Evolutionary conservation across 306 rosid species (phyloP), one percentile per base, ranked within the genome.

Genomic region (Dryas drummondii): DNA sequence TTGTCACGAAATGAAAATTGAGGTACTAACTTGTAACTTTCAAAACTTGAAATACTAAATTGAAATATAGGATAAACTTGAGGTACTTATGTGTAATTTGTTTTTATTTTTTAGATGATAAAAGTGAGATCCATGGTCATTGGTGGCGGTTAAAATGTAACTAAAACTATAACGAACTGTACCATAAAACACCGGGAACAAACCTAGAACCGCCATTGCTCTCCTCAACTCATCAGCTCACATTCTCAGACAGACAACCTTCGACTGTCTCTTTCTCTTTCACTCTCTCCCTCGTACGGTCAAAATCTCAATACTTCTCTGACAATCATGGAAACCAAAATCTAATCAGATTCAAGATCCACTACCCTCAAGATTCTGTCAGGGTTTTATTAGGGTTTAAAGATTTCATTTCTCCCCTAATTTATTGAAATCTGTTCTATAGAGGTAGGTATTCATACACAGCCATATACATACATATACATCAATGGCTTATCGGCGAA

Each of bases 401-500:
- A 72, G 51, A 70, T 50, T 41, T 50, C 6, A 7, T 40, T 22
- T 37, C 55, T 41, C 16, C 15, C 15, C 37, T 47, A 11, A 7
- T 27, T 22, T 41, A 7, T 54, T 37, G 22, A 45, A 9, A 17
- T 61, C 48, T 41, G 3, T 12, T 74, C 53, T 32, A 9, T 15
- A 50, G 27, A 52, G 61, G 45, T 4, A 1, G 6, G 12, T 60
- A 55, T 17, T 55, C 32, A 55, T 55, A 46, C 56, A 26, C 37
- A 56, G 32, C 7, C 32, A 5, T 15, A 53, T 17, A 15, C 6
- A 53, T 53, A n/a, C 9, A 22, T 57, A 57, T 2, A 67, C 27
- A 65, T 68, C 81, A 75, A 94, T 94, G 99, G 92, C 99, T 79
- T 92, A 82, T 74, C 70, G 97, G 78, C 92, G 97, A 9, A 82